phyloP scores from a whole-genome alignment of 352 stramenopile genomes.

The Phytophthora lateralis region DNA sequence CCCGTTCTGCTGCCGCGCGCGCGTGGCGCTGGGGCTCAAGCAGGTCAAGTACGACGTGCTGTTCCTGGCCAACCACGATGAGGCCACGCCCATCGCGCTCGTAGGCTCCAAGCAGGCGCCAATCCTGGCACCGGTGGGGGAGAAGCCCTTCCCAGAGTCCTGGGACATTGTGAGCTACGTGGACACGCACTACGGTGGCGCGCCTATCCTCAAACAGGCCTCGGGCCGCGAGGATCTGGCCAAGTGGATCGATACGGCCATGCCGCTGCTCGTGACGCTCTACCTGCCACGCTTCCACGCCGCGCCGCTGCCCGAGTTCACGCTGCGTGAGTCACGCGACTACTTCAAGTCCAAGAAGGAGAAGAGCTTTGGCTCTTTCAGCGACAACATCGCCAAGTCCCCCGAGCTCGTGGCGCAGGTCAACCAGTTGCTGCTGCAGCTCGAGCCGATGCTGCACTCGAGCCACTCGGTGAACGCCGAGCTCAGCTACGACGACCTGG shows the following conservation, averaged over 20 bases:
- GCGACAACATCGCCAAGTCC: slow-evolving; percentile 40
- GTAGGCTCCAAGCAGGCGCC: slow-evolving; percentile 55
- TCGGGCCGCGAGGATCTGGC: slow-evolving; percentile 47
- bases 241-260: slow-evolving; percentile 42
- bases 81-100: slow-evolving; percentile 51
- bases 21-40: slow-evolving; percentile 62
- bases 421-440: slow-evolving; percentile 44
- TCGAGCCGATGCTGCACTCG: slow-evolving; percentile 48
- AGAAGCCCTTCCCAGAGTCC: slow-evolving; percentile 56
- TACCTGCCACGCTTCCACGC: slow-evolving; percentile 51
- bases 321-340: slow-evolving; percentile 43
- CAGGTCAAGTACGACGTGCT: slow-evolving; percentile 38
- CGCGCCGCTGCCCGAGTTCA: slow-evolving; percentile 54
- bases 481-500: slow-evolving; percentile 63
- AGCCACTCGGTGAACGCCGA: slow-evolving; percentile 47
- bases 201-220: slow-evolving; percentile 36
- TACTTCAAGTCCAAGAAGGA: slow-evolving; percentile 66
- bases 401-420: slow-evolving; percentile 45
- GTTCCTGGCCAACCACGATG: slow-evolving; percentile 60
- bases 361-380: slow-evolving; percentile 47
- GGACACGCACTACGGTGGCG: slow-evolving; percentile 48
- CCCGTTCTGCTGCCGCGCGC: slow-evolving; percentile 57
- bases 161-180: slow-evolving; percentile 67
- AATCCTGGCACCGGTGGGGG: slow-evolving; percentile 48
- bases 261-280: slow-evolving; percentile 36